These are phyloP conservation scores for Globisporangium orthogonon DNA, from an alignment of 352 stramenopile genomes.

Conservation along the genomic window DNA sequence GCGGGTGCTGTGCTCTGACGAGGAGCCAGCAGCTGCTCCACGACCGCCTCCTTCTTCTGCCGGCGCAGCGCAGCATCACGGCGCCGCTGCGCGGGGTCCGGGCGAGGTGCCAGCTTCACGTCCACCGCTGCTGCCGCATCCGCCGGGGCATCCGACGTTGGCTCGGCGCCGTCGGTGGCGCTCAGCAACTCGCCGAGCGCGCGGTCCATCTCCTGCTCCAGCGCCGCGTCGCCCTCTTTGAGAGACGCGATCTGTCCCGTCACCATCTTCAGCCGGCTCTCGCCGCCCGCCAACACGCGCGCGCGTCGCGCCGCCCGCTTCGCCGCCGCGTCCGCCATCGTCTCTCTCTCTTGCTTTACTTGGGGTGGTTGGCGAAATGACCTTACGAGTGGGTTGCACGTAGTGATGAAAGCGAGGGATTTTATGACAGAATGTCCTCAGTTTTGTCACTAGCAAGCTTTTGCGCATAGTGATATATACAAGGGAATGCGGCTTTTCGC, in stretches of 20 bases:
- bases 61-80: constrained; percentile 58
- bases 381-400: no score
- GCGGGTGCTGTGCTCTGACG: constrained; percentile 2
- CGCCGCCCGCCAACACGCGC: constrained; percentile 49
- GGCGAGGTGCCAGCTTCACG: constrained; percentile 35
- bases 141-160: constrained; percentile 1
- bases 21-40: constrained; percentile 43
- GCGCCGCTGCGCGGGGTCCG: constrained; percentile 58
- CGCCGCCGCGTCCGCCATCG: constrained; percentile 27
- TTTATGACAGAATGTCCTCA: not conserved
- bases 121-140: constrained; percentile 4
- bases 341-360: no score
- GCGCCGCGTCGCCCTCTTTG: constrained; percentile 15
- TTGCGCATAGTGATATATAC: not conserved
- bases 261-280: constrained; percentile 60
- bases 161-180: constrained; percentile 15
- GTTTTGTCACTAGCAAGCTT: not conserved
- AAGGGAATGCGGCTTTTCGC: not conserved
- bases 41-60: constrained; percentile 48
- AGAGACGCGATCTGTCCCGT: constrained; percentile 59
- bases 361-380: not conserved
- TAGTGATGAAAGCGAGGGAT: no score
- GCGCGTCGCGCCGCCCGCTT: constrained; percentile 62
- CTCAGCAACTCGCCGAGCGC: constrained; percentile 36
- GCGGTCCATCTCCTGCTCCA: constrained; percentile 18